Evolutionary conservation across 345 rosid genomes (phyloP).

Genomic region (Moricandia moricandioides): DNA sequence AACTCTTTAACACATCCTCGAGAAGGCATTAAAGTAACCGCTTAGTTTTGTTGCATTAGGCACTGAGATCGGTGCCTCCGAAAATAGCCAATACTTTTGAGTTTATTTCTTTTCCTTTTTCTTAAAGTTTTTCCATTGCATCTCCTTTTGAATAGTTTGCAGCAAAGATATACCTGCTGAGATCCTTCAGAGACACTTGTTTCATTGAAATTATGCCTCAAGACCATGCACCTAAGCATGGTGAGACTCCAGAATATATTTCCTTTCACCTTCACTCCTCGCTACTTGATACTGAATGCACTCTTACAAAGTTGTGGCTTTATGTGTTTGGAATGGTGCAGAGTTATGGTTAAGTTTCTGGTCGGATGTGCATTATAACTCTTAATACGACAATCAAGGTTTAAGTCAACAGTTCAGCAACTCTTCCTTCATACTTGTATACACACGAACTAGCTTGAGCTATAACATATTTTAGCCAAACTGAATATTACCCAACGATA

Average conservation of each 20-base stretch:
- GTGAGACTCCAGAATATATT: conserved; percentile 38
- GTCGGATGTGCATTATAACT: conserved; percentile 97
- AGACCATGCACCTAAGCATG: conserved; percentile 61
- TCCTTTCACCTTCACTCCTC: too few relatives aligned
- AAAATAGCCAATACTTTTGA: conserved; percentile 4
- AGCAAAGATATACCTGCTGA: conserved; percentile 90
- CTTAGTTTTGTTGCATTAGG: background rate
- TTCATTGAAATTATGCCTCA: conserved; percentile 82
- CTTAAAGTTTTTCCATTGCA: background rate
- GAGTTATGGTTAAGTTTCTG: conserved; percentile 98
- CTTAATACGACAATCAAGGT: conserved; percentile 84
- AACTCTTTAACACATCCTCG: background rate
- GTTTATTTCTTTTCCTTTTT: background rate
- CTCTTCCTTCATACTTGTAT: conserved; percentile 11
- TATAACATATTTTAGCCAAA: background rate
- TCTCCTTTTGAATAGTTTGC: conserved; percentile 63
- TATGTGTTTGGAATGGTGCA: too few relatives aligned
- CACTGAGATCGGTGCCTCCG: background rate
- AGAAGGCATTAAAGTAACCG: background rate
- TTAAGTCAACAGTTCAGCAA: background rate
- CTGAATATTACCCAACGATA: background rate
- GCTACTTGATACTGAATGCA: background rate
- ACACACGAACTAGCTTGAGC: background rate
- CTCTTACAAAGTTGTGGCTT: conserved; percentile 26
- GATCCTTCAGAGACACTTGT: conserved; percentile 92